Evolutionary conservation across 2,329 filamentous ascomycete genomes (phyloP).

Genomic region (Penicillium nordicum): DNA sequence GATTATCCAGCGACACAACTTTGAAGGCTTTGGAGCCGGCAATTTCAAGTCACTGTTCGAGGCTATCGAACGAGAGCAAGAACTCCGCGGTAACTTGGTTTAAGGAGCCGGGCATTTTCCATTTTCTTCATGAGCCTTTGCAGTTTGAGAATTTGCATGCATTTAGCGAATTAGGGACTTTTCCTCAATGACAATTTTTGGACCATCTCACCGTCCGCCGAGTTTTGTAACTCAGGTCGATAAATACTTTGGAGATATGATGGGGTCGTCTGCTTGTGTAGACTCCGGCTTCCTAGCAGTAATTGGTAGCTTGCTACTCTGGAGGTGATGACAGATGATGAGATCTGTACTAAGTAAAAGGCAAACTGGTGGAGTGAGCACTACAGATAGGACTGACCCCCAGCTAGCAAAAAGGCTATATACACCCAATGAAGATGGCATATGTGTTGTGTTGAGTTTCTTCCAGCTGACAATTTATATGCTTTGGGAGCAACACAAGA

Average conservation of each 20-base stretch:
- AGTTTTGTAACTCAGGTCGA: background rate
- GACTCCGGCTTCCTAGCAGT: background rate
- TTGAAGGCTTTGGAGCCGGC: constrained; percentile 87
- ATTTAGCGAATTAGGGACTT: background rate
- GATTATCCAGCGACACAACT: constrained; percentile 89
- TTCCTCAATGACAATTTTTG: background rate
- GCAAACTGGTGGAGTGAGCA: no score
- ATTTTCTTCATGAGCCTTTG: background rate
- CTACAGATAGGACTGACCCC: no score
- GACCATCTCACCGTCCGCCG: background rate
- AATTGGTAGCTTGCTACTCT: no score
- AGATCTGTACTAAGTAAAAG: no score
- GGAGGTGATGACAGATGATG: no score
- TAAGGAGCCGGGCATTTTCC: constrained; percentile 13
- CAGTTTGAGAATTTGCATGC: background rate
- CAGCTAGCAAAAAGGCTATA: no score
- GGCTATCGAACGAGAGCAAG: constrained; percentile 92
- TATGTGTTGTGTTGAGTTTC: no score
- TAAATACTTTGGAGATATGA: background rate
- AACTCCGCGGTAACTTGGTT: constrained; percentile 71
- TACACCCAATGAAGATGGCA: no score
- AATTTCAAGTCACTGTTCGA: constrained; percentile 96
- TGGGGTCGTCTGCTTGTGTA: background rate
- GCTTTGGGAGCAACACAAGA: background rate
- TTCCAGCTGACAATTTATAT: no score